phyloP scores from a whole-genome alignment of 768 basidiomycete species.

The Kondoa malvinella region DNA sequence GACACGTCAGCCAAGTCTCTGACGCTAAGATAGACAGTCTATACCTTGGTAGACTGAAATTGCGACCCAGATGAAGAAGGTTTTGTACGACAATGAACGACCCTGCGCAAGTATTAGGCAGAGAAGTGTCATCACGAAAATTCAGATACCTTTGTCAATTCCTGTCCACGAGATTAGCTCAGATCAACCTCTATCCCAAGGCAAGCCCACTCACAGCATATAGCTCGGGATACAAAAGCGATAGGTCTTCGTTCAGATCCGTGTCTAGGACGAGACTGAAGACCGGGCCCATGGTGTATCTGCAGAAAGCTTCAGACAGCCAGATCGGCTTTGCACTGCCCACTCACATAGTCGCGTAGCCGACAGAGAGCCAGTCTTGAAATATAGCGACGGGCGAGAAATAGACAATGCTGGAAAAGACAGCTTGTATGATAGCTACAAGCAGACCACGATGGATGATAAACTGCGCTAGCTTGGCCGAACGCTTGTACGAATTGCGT shows the following conservation, averaged over 20 bases:
- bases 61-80: slow-evolving; percentile 95
- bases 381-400: slow-evolving; percentile 93
- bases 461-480: slow-evolving; percentile 92
- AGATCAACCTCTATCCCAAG: not conserved
- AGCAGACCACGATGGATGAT: slow-evolving; percentile 74
- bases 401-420: slow-evolving; percentile 67
- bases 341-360: slow-evolving; percentile 32
- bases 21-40: slow-evolving; percentile 2
- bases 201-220: slow-evolving; percentile 43
- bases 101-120: slow-evolving; percentile 41
- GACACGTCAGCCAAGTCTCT: not conserved
- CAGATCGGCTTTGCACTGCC: slow-evolving; percentile 7
- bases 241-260: slow-evolving; percentile 89
- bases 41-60: slow-evolving; percentile 92
- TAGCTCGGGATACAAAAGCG: slow-evolving; percentile 85
- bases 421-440: slow-evolving; percentile 94
- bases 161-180: slow-evolving; percentile 67
- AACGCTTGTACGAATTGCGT: slow-evolving; percentile 93
- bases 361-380: slow-evolving; percentile 94
- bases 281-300: slow-evolving; percentile 96
- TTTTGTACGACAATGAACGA: slow-evolving; percentile 85
- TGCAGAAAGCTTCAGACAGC: slow-evolving; percentile 27
- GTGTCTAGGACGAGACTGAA: slow-evolving; percentile 91
- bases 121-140: not conserved
- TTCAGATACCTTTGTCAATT: slow-evolving; percentile 18